Percentiles rank a stretch among this genome's conserved stretches.
Evolutionary conservation across 2,329 filamentous ascomycete species (phyloP).

Genomic region (Colletotrichum tabaci): DNA sequence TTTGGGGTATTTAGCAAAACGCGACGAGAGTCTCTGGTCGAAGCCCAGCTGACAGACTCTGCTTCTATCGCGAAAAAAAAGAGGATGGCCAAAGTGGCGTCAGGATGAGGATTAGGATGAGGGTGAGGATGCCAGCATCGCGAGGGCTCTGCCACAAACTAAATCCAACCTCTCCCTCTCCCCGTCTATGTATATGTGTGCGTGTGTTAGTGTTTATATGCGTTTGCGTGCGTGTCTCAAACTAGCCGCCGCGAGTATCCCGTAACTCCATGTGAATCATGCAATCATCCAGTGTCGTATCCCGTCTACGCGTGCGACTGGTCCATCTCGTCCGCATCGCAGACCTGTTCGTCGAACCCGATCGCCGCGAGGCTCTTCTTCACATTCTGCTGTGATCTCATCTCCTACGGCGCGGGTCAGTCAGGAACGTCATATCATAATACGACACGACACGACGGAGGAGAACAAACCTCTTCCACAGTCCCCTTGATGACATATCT

Average conservation of each 20-base stretch:
- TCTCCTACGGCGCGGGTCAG: conserved; percentile 13
- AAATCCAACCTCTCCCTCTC: background rate
- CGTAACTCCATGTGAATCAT: background rate
- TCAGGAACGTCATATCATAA: background rate
- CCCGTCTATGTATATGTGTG: too few relatives aligned
- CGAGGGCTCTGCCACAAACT: background rate
- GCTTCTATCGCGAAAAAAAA: background rate
- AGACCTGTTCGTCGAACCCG: conserved; percentile 15
- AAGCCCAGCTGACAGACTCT: background rate
- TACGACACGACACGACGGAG: too few relatives aligned
- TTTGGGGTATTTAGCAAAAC: conserved; percentile 4
- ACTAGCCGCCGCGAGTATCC: background rate
- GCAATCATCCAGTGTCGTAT: background rate
- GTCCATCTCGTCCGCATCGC: conserved; percentile 7
- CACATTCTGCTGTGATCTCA: conserved; percentile 36
- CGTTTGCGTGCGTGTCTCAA: too few relatives aligned
- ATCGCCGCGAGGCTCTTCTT: conserved; percentile 35
- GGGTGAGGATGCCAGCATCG: background rate
- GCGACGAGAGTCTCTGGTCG: too few relatives aligned
- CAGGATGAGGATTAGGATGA: background rate
- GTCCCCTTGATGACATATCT: conserved; percentile 61
- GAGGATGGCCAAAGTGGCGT: background rate
- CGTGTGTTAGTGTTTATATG: too few relatives aligned
- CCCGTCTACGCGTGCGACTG: background rate
- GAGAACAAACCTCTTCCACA: conserved; percentile 59